Percentiles rank a stretch among this genome's conserved stretches.
phyloP scores from a whole-genome alignment of 2,329 filamentous ascomycete genomes.

The Fusarium sp. region DNA sequence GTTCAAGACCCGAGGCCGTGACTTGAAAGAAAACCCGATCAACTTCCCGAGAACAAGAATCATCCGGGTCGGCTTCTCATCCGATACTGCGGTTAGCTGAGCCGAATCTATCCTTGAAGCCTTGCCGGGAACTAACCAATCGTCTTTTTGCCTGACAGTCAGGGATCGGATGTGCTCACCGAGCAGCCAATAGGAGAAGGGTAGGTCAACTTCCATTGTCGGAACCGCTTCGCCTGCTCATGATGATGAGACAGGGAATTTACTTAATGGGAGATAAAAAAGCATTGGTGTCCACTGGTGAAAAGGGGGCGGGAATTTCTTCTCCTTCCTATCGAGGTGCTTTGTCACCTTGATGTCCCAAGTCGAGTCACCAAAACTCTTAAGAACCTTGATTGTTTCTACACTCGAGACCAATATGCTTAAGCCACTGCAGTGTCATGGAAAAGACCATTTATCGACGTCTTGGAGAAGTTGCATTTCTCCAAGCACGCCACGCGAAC shows the following conservation, averaged over 20 bases:
- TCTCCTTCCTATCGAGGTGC: neutral
- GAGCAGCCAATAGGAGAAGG: neutral
- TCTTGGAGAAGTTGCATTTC: neutral
- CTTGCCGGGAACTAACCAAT: neutral
- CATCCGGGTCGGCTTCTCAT: constrained; percentile 11
- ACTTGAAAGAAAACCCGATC: neutral
- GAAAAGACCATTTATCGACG: neutral
- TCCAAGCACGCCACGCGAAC: neutral
- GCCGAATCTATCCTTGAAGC: neutral
- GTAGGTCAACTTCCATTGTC: neutral
- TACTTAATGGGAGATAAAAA: neutral
- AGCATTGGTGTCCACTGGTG: neutral
- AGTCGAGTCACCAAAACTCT: no score
- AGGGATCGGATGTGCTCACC: neutral
- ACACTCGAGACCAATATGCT: neutral
- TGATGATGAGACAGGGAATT: neutral
- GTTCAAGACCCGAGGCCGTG: neutral
- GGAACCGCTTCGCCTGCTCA: neutral
- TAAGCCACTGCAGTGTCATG: neutral
- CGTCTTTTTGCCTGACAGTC: neutral
- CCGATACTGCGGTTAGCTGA: neutral
- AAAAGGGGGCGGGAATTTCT: neutral
- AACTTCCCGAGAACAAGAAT: neutral
- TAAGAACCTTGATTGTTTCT: neutral
- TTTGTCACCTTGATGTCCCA: neutral